phyloP scores from a whole-genome alignment of 1,284 basidiomycete species.

The Megacollybia platyphylla region DNA sequence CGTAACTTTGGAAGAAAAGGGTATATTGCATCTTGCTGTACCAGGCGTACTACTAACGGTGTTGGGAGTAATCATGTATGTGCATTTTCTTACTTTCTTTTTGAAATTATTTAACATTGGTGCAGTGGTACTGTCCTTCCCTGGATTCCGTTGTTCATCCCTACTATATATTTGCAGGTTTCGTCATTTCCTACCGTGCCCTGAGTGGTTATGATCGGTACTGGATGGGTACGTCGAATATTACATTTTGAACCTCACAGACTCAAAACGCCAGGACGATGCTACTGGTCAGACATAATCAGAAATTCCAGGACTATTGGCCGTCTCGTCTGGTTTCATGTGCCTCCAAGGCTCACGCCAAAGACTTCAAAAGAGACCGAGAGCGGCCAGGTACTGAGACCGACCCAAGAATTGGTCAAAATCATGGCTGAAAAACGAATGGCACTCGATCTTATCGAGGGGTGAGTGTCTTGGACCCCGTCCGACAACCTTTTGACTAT shows the following conservation, averaged over 20 bases:
- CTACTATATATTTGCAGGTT: constrained; percentile 56
- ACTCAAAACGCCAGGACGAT: constrained; percentile 13
- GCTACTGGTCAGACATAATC: constrained; percentile 47
- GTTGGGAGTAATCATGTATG: constrained; percentile 25
- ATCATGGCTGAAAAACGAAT: constrained; percentile 50
- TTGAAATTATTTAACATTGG: background rate
- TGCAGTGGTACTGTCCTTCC: background rate
- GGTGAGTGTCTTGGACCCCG: constrained; percentile 18
- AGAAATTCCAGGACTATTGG: constrained; percentile 31
- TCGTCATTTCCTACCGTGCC: constrained; percentile 57
- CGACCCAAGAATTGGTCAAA: constrained; percentile 26
- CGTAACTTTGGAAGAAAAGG: constrained; percentile 18
- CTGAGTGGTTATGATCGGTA: constrained; percentile 48
- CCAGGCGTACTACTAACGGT: constrained; percentile 50
- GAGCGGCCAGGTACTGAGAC: constrained; percentile 16
- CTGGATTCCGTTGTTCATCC: constrained; percentile 1
- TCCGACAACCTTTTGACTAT: background rate
- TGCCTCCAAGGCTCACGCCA: constrained; percentile 30
- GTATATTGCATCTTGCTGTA: constrained; percentile 27
- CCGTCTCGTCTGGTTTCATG: constrained; percentile 52
- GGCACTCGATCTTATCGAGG: constrained; percentile 46
- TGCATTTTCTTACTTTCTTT: background rate
- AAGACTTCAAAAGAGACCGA: constrained; percentile 23
- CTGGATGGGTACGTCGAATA: constrained; percentile 31
- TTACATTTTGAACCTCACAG: background rate